A percentile compares a stretch with the other conserved stretches of the same genome.
These are phyloP conservation scores for Phanerochaete carnosa DNA, from an alignment of 768 basidiomycete genomes.

Conservation along the genomic window DNA sequence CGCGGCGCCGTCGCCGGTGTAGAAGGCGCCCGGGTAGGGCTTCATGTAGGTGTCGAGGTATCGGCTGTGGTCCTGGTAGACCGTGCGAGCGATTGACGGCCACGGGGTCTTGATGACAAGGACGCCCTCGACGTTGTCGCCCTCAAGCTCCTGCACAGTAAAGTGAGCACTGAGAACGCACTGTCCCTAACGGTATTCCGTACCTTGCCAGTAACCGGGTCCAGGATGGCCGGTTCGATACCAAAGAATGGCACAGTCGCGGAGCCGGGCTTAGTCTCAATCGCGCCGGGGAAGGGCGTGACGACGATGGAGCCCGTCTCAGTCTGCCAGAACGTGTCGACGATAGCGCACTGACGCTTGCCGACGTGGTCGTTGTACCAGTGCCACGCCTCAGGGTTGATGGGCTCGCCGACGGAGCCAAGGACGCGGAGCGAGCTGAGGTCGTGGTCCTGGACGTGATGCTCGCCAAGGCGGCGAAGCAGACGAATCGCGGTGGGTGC, in stretches of 20 bases:
- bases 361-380: constrained; percentile 99
- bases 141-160: constrained; percentile 49
- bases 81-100: constrained; percentile 93
- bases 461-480: constrained; percentile 78
- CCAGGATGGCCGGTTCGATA: constrained; percentile 84
- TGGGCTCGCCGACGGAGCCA: constrained; percentile 95
- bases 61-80: constrained; percentile 89
- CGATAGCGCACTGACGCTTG: constrained; percentile 81
- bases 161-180: neutral
- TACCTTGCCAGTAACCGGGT: constrained; percentile 67
- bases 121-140: constrained; percentile 88
- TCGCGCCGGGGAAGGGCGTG: constrained; percentile 93
- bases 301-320: constrained; percentile 96
- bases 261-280: constrained; percentile 93
- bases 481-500: constrained; percentile 95
- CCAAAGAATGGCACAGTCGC: constrained; percentile 99
- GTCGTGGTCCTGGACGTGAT: constrained; percentile 83
- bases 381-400: constrained; percentile 98
- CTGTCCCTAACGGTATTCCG: neutral
- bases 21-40: constrained; percentile 90
- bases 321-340: constrained; percentile 97
- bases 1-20: constrained; percentile 94
- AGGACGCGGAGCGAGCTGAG: constrained; percentile 82
- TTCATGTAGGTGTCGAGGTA: constrained; percentile 79
- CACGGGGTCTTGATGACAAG: constrained; percentile 83